These are phyloP conservation scores for Helotiales sp. DNA, from an alignment of 2,329 filamentous ascomycete species.

Conservation along the genomic window DNA sequence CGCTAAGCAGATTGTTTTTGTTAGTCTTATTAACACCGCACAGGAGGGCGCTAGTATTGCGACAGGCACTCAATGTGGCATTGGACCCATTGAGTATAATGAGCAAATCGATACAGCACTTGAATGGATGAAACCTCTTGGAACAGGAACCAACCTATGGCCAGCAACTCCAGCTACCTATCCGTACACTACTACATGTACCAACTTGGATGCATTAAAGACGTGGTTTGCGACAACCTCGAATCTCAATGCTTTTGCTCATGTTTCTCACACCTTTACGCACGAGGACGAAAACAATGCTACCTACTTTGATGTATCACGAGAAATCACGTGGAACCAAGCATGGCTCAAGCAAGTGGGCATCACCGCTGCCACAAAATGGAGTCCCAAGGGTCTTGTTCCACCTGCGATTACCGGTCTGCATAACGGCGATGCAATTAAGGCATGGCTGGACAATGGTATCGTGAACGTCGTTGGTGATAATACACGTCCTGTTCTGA, in stretches of 20 bases:
- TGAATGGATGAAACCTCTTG: slow-evolving; percentile 47
- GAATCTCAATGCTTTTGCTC: slow-evolving; percentile 54
- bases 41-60: no score
- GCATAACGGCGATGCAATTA: slow-evolving; percentile 62
- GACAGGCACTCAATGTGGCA: no score
- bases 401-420: slow-evolving; percentile 63
- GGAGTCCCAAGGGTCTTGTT: slow-evolving; percentile 54
- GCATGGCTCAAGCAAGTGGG: slow-evolving; percentile 56
- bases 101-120: slow-evolving; percentile 45
- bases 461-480: slow-evolving; percentile 60
- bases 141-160: slow-evolving; percentile 50
- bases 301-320: slow-evolving; percentile 54
- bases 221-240: slow-evolving; percentile 49
- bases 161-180: slow-evolving; percentile 33
- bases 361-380: slow-evolving; percentile 45
- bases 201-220: slow-evolving; percentile 48
- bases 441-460: slow-evolving; percentile 59
- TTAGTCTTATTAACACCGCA: no score
- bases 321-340: slow-evolving; percentile 61
- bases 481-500: slow-evolving; percentile 55
- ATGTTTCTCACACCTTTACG: slow-evolving; percentile 62
- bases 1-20: no score
- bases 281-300: slow-evolving; percentile 59
- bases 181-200: slow-evolving; percentile 39
- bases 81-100: slow-evolving; percentile 32